These are phyloP conservation scores for Tolypocladium guangdongense DNA, from an alignment of 2,329 filamentous ascomycete species.

Conservation along the genomic window DNA sequence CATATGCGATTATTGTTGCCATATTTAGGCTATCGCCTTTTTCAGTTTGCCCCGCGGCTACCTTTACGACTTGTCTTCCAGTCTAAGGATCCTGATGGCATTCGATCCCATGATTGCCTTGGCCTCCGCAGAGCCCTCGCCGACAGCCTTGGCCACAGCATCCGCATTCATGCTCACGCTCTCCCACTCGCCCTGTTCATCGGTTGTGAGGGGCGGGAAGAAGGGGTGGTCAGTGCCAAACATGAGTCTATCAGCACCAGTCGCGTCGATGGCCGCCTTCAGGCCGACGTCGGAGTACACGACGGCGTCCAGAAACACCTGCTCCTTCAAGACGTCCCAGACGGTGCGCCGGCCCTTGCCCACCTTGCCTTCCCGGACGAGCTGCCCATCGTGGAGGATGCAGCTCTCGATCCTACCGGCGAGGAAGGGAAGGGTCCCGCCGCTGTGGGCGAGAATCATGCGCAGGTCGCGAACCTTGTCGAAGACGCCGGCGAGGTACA, in stretches of 20 bases:
- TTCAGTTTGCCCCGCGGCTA: neutral
- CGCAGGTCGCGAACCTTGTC: slow-evolving; percentile 59
- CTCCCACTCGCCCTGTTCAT: slow-evolving; percentile 56
- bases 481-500: slow-evolving; percentile 81
- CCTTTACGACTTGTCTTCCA: slow-evolving; percentile 12
- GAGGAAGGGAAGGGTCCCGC: slow-evolving; percentile 79
- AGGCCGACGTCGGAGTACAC: slow-evolving; percentile 68
- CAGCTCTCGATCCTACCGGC: slow-evolving; percentile 84
- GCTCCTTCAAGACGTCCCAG: slow-evolving; percentile 51
- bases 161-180: slow-evolving; percentile 46
- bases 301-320: slow-evolving; percentile 82
- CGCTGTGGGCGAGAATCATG: slow-evolving; percentile 77
- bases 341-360: slow-evolving; percentile 35
- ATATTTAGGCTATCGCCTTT: neutral
- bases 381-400: slow-evolving; percentile 68
- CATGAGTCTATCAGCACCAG: slow-evolving; percentile 59
- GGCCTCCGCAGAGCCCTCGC: slow-evolving; percentile 31
- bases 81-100: slow-evolving; percentile 39
- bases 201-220: slow-evolving; percentile 61
- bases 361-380: slow-evolving; percentile 52
- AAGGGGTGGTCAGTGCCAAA: slow-evolving; percentile 81
- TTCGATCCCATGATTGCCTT: slow-evolving; percentile 49
- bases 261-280: slow-evolving; percentile 57
- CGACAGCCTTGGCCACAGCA: slow-evolving; percentile 43
- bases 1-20: neutral